Evolutionary conservation across 1,284 basidiomycete genomes (phyloP), one percentile per base, ranked within the genome.

Genomic region (Ustilago nuda): DNA sequence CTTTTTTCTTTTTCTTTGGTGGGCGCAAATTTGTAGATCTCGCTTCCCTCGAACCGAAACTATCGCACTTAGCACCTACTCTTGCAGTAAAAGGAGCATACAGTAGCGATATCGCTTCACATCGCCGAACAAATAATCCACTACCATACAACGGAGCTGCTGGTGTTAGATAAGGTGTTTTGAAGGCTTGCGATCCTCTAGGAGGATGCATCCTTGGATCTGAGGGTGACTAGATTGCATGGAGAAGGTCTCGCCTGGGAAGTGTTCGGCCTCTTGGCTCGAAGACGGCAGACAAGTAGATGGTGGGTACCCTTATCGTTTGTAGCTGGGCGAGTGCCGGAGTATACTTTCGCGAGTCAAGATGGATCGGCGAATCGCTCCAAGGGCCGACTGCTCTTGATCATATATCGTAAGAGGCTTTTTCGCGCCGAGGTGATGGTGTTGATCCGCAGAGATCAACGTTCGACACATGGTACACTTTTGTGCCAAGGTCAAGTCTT

Each of bases 391-490:
- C 39, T 6, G 23, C 13, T 41, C 1, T 15, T 41, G 39, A 17
- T n/a, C 15, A 17, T 27, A 27, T 3, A 27, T 27, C 23, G 23
- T 27, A 2, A 27, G 23, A 27, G 23, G 23, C 23, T 27, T 27
- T 3, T 3, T 41, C 15, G 13, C 15, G 17, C 39, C 13, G 13
- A 13, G 39, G 39, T 41, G 39, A 15, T 13, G 13, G 13, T 41
- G 39, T 27, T 27, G 23, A 27, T 27, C 23, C 23, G 39, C 39
- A 17, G 13, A 41, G 39, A 41, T 17, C 39, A 41, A 41, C 17
- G 39, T 7, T 41, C 17, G 39, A 41, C 51, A 33, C 51, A 53
- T 53, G 33, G 51, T 19, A 53, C 30, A 30, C 33, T 53, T 53
- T 32, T 5, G 15, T 36, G 51, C 51, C 51, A 53, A 53, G 51